Conservation (phyloP, 139 green algal genomes). For the Tetradesmus lagerheimii region DNA sequence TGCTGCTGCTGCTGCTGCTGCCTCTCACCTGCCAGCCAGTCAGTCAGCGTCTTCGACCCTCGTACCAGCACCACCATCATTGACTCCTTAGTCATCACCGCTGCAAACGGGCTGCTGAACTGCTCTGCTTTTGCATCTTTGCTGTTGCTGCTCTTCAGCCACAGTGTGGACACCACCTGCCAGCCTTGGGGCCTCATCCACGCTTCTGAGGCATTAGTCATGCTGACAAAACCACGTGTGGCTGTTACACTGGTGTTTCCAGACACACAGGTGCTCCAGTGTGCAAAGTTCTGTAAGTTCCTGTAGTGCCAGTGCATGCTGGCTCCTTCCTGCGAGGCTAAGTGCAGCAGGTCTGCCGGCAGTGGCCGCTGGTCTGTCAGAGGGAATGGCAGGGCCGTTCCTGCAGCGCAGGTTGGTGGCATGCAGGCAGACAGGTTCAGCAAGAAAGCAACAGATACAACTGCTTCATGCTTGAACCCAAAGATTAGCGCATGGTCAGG, state of each 20-base stretch:
- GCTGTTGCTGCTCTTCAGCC: background rate
- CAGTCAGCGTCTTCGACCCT: background rate
- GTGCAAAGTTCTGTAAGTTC: background rate
- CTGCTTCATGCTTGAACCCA: too few species aligned
- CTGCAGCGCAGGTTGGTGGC: background rate
- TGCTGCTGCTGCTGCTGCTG: background rate
- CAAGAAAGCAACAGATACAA: too few species aligned
- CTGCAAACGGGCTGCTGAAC: background rate
- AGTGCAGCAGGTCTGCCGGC: background rate
- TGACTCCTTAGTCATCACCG: background rate
- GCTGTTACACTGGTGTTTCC: background rate
- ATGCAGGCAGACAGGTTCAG: too few species aligned
- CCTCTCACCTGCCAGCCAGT: background rate
- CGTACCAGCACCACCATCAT: background rate
- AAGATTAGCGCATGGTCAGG: too few species aligned
- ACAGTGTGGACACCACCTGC: background rate
- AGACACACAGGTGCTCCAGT: background rate
- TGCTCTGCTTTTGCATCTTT: background rate
- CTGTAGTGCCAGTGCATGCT: background rate
- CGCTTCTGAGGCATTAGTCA: background rate
- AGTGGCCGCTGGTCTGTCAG: background rate
- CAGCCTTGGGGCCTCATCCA: background rate
- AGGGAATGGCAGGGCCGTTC: background rate
- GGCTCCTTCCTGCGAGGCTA: background rate
- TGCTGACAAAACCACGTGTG: background rate